These are phyloP conservation scores for Stephania cephalantha DNA, from an alignment of 164 flowering plant species.

Conservation along the genomic window DNA sequence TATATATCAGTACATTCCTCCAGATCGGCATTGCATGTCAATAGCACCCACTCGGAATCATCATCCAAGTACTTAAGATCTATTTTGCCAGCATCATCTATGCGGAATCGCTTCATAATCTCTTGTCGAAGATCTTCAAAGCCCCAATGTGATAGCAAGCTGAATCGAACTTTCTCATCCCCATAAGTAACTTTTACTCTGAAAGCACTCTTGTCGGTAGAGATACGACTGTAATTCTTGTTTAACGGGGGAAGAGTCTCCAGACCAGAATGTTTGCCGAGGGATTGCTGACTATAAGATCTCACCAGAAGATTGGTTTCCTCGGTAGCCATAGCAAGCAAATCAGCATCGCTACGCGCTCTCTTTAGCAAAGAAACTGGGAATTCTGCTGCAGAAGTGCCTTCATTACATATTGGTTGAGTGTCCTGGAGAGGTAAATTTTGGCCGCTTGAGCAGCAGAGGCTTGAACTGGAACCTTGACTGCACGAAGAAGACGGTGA, in stretches of 20 bases:
- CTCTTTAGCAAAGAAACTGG: conserved; percentile 33
- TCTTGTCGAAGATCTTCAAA: conserved; percentile 53
- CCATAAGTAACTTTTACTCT: conserved; percentile 62
- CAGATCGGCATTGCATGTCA: conserved; percentile 81
- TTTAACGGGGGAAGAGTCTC: conserved; percentile 30
- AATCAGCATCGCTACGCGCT: conserved; percentile 45
- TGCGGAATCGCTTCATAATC: conserved; percentile 49
- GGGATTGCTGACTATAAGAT: conserved; percentile 44
- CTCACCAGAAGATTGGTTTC: conserved; percentile 36
- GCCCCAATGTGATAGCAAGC: conserved; percentile 46
- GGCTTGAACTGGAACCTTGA: conserved; percentile 57
- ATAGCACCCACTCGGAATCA: conserved; percentile 82
- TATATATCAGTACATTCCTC: conserved; percentile 66
- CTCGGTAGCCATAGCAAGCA: conserved; percentile 29
- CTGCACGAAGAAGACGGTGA: conserved; percentile 65
- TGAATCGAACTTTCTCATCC: conserved; percentile 64
- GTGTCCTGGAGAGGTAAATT: conserved; percentile 20
- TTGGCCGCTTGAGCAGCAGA: conserved; percentile 37
- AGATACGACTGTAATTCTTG: conserved; percentile 9
- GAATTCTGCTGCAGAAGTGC: conserved; percentile 26
- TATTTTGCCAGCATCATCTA: conserved; percentile 36
- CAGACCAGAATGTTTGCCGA: conserved; percentile 23
- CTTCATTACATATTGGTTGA: conserved; percentile 20
- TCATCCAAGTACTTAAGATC: conserved; percentile 78
- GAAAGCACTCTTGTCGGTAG: conserved; percentile 20